Conservation (phyloP, 805 yeast genomes). For the Wickerhamomyces silvicola region DNA sequence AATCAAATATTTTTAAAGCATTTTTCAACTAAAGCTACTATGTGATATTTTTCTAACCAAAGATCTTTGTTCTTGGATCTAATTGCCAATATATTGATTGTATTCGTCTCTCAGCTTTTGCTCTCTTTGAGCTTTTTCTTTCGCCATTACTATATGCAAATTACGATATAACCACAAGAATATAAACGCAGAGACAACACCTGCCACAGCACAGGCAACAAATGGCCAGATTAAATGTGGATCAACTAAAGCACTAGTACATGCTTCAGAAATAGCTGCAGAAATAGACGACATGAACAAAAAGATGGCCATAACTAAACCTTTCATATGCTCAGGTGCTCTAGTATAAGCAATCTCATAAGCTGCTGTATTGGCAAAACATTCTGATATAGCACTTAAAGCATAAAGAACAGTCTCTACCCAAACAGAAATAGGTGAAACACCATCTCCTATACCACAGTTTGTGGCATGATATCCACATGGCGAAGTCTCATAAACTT, state of each 20-base stretch:
- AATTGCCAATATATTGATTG: too few species aligned
- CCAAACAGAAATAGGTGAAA: constrained; percentile 48
- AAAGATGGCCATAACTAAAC: constrained; percentile 40
- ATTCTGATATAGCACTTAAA: constrained; percentile 65
- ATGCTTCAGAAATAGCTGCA: constrained; percentile 65
- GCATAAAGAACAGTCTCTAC: constrained; percentile 59
- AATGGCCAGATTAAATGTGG: constrained; percentile 66
- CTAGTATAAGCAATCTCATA: constrained; percentile 75
- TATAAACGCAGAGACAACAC: constrained; percentile 47
- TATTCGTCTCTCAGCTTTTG: constrained; percentile 8
- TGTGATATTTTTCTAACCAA: too few species aligned
- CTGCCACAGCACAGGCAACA: constrained; percentile 50
- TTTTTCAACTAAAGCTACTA: too few species aligned
- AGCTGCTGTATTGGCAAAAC: constrained; percentile 71
- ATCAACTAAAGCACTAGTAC: constrained; percentile 58
- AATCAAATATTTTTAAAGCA: too few species aligned
- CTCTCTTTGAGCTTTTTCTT: constrained; percentile 1
- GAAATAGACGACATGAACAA: constrained; percentile 66
- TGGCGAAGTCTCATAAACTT: constrained; percentile 62
- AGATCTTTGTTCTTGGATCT: too few species aligned
- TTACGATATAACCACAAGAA: constrained; percentile 32
- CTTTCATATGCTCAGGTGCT: constrained; percentile 52
- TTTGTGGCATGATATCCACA: constrained; percentile 53
- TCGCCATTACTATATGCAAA: constrained; percentile 2
- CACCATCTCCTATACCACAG: constrained; percentile 29